Conservation (phyloP, 768 basidiomycete genomes). For the Mycena epipterygia region DNA sequence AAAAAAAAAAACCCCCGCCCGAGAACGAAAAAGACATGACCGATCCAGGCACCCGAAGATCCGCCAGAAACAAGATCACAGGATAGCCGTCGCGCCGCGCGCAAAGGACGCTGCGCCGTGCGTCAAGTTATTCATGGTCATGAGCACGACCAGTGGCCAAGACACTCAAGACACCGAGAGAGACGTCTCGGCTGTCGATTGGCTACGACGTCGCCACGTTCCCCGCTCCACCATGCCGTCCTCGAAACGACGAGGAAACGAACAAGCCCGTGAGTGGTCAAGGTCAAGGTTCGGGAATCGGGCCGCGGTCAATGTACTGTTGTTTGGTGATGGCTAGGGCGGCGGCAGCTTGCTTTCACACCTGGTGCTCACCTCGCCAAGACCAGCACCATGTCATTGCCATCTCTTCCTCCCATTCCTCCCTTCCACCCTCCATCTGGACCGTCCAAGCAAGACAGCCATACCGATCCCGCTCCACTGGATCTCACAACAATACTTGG, state of each 20-base stretch:
- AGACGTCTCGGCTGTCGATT: too few relatives aligned
- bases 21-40: too few relatives aligned
- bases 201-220: too few relatives aligned
- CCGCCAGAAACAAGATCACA: neutral
- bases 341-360: neutral
- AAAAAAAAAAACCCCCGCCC: neutral
- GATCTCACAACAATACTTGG: slow-evolving; percentile 9
- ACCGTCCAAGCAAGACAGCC: slow-evolving; percentile 13
- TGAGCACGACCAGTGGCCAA: neutral
- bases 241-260: too few relatives aligned
- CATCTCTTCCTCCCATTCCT: slow-evolving; percentile 6
- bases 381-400: slow-evolving; percentile 12
- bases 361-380: neutral
- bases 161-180: neutral
- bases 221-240: too few relatives aligned
- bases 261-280: neutral
- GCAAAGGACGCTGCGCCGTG: neutral
- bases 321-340: slow-evolving; percentile 3
- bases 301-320: slow-evolving; percentile 5
- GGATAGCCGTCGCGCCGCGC: neutral
- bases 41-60: neutral
- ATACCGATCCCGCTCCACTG: slow-evolving; percentile 4
- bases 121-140: neutral
- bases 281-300: slow-evolving; percentile 13
- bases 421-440: slow-evolving; percentile 14